Evolutionary conservation across 73 alveolate genomes (phyloP), one percentile per base, ranked within the genome.

Genomic region (Breviolum minutum): DNA sequence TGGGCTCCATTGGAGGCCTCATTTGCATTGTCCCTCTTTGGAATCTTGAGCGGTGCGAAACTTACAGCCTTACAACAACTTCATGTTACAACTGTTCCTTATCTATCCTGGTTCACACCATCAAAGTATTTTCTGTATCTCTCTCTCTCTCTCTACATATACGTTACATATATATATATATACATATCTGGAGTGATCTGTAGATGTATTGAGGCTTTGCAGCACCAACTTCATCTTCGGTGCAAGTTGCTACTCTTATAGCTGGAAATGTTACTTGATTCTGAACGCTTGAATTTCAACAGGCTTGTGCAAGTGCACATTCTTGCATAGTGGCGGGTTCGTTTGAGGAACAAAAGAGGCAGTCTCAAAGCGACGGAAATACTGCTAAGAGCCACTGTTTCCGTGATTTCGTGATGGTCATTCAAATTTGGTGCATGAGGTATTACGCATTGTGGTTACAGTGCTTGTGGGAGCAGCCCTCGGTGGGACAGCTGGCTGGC

Each of bases 1-100:
- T 92, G 98, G 98, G 98, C 98, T 12, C 98, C 98, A 14, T 81
- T 92, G 81, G 98, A 92, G 66, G 98, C 98, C 20, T 92, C 98
- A 2, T 91, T 92, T 27, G 98, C 98, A 13, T 68, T 92, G 82
- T 80, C 91, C 5, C 86, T 81, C 54, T 92, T 92, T 48, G 98
- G 98, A 20, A 68, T 61, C 60, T 63, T 92, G 60, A 92, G 98
- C 29, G 98, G 98, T 79, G 87, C 6, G 48, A 74, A 29, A 29
- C 96, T 88, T n/a, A 68, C 10, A 22, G 70, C n/a, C 96, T 88
- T n/a, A 68, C 10, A 22, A 40, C n/a, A 13, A 40, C 48, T 7
- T 81, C 10, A 69, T 77, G 61, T 77, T 27, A 63, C 17, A 22
- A 14, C n/a, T 68, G 77, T 14, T 68, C 17, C 77, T 68, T 4